Base-by-base conservation (phyloP, 106 monocot species). In the Platanthera guangdongensis region DNA sequence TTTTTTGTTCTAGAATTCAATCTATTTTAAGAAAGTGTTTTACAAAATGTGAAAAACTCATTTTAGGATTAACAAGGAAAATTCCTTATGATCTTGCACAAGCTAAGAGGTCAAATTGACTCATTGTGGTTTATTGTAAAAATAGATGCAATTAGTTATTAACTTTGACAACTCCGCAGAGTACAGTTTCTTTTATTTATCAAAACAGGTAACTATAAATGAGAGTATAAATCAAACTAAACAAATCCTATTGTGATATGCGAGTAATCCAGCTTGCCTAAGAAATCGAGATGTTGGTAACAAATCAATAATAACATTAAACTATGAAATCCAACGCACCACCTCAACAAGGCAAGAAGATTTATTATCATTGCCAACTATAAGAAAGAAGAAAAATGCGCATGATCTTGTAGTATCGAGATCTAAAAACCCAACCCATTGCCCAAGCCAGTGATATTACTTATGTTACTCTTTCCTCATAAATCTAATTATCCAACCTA, bases 191-290 rank as follows among this genome's bases (percentile, higher is more conserved):
- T 14, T 50, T 39, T 9, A 18, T 32, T 4, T 0, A 48, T 59
- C 71, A 72, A 32, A 54, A 7, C 16, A 46, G 55, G 53, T 4
- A 54, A 32, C 9, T 8, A 52, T 52, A 73, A 28, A 21, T 8
- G 9, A 50, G 21, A 73, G 51, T 3, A 74, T 7, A 7, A 64
- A 32, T 73, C 12, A 28, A 32, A 76, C 18, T 14, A 14, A 19
- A 51, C 19, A 48, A 22, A 15, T 0, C 62, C 21, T 84, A 92
- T 93, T 76, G 88, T 89, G 32, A 95, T 86, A 74, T 95, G 81
- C 3, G 92, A 95, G 82, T 92, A 95, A 55, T 95, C 93, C 73
- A 89, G 76, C 74, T 93, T 92, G 73, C 85, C 75, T 92, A 70
- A 8, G 16, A 77, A 53, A 78, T 32, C 45, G n/a, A 74, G 75